A percentile compares a stretch with the other conserved stretches of the same genome.
Evolutionary conservation across 495 filamentous ascomycete species (phyloP).

Genomic region (Hyaloscypha finlandica): DNA sequence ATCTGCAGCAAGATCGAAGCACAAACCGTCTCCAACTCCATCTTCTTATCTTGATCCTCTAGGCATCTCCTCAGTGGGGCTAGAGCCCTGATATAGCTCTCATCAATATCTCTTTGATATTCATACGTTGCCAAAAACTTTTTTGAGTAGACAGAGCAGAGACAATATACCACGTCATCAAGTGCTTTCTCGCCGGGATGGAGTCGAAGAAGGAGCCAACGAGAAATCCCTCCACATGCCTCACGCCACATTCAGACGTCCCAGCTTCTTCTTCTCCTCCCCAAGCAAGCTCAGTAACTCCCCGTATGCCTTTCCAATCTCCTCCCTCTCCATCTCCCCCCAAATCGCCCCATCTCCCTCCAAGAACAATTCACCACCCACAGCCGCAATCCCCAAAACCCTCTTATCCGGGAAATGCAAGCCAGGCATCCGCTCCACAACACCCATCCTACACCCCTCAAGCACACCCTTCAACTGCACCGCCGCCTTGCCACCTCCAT

Average conservation of each 20-base stretch:
- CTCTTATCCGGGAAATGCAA: slow-evolving; percentile 30
- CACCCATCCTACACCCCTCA: slow-evolving; percentile 31
- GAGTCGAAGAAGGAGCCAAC: slow-evolving; percentile 13
- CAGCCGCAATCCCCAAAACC: slow-evolving; percentile 3
- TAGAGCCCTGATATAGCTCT: slow-evolving; percentile 18
- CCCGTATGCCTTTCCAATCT: slow-evolving; percentile 18
- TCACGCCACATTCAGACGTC: not conserved
- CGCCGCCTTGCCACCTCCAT: slow-evolving; percentile 49
- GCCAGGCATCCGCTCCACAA: slow-evolving; percentile 17
- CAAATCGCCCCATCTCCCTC: slow-evolving; percentile 9
- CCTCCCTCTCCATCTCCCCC: slow-evolving; percentile 2
- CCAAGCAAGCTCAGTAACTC: not conserved
- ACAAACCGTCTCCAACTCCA: slow-evolving; percentile 18
- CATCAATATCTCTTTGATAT: not conserved
- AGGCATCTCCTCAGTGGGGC: slow-evolving; percentile 3
- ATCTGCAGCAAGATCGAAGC: slow-evolving; percentile 20
- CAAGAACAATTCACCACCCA: slow-evolving; percentile 5
- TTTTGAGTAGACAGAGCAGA: slow-evolving; percentile 10
- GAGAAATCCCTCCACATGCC: not conserved
- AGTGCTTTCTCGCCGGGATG: slow-evolving; percentile 15
- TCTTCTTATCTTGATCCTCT: not conserved
- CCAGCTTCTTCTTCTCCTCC: not conserved
- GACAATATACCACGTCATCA: slow-evolving; percentile 18
- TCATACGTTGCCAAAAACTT: slow-evolving; percentile 1
- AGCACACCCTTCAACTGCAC: slow-evolving; percentile 39